Evolutionary conservation across 1,284 basidiomycete species (phyloP), one percentile per base, ranked within the genome.

Genomic region (Trichosporon sp.): DNA sequence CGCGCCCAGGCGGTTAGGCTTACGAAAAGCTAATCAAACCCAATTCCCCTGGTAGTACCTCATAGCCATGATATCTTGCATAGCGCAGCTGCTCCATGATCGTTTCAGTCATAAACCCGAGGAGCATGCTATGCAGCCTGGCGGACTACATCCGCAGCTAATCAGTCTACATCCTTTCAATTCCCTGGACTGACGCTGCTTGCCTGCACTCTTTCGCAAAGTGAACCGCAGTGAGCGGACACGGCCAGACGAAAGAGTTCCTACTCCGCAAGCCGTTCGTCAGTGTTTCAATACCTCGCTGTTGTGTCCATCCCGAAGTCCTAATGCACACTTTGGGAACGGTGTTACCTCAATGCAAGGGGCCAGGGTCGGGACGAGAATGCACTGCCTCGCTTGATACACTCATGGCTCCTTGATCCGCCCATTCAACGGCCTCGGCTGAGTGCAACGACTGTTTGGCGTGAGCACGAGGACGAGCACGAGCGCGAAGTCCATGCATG

Each of bases 1-100:
- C 31, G 31, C 26, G 26, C 32, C 54, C 21, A 31, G 54, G 26
- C 8, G 11, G 11, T 5, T 14, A 32, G 11, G 54, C 54, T 59
- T 32, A 59, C 54, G 54, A 31, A 31, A 32, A 59, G 26, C 21
- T 59, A 59, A 59, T 59, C 21, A 46, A 59, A 31, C 54, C 11
- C 26, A 26, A 31, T 5, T 31, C 26, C 54, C 54, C 54, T 59
- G 26, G 12, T 26, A 32, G 21, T 32, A 59, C 43, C 43, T 46
- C 14, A 26, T 26, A 26, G 26, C 26, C 26, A 26, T 26, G 2
- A 26, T 26, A 26, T 26, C 26, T 26, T 26, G 26, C 26, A 26
- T 26, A 26, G 26, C 26, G 26, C 26, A 26, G 7, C 16, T 46
- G 43, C 43, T 46, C 43, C 43, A 46, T 46, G 7, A n/a, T 16